A percentile compares a stretch with the other conserved stretches of the same genome.
Conservation (phyloP, 179 eudicot species). For the Silene vulgaris region DNA sequence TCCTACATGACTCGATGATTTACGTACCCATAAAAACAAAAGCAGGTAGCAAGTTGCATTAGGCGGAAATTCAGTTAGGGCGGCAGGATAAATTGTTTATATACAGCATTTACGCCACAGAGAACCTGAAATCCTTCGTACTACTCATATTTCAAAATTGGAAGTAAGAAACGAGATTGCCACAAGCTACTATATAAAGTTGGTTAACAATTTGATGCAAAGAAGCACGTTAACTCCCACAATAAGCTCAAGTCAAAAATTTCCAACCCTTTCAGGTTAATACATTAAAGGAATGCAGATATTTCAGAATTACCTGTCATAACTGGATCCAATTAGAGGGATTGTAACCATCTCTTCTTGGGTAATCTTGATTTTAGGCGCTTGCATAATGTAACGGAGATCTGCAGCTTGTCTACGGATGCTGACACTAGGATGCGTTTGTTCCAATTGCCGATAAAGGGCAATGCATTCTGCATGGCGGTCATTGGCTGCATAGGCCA, state of each 20-base stretch:
- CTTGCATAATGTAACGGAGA: conserved; percentile 70
- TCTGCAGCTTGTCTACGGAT: conserved; percentile 73
- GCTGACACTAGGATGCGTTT: conserved; percentile 65
- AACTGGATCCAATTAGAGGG: conserved; percentile 82
- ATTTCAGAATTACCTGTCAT: conserved; percentile 61
- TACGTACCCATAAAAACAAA: background rate
- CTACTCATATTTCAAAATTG: background rate
- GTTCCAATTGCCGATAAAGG: conserved; percentile 65
- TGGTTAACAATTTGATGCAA: background rate
- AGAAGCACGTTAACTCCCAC: background rate
- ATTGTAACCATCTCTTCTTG: conserved; percentile 98
- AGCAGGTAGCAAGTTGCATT: background rate
- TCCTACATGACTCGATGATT: background rate
- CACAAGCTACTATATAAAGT: background rate
- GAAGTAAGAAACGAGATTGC: background rate
- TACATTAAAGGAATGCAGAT: background rate
- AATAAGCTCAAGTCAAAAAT: too few species aligned
- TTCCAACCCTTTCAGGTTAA: too few species aligned
- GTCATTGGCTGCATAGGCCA: conserved; percentile 91
- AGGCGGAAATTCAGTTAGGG: background rate
- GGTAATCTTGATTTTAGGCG: conserved; percentile 74
- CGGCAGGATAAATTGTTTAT: background rate
- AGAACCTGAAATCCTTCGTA: background rate
- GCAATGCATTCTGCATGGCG: conserved; percentile 86
- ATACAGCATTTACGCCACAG: background rate